Conservation (phyloP, 768 basidiomycete species). For the Leccinum ochraceum region DNA sequence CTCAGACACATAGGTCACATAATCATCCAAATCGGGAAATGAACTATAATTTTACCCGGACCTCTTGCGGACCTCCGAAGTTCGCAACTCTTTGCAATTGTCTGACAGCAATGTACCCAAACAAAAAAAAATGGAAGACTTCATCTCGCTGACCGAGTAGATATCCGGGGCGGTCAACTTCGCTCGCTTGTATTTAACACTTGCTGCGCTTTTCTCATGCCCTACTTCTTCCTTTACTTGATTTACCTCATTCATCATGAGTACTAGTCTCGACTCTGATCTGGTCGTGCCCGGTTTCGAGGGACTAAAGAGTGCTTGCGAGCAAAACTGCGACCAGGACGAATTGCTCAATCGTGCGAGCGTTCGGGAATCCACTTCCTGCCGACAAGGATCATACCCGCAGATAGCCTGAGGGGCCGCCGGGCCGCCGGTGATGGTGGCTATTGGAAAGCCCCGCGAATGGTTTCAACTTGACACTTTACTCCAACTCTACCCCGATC, state of each 20-base stretch:
- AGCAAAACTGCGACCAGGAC: background rate
- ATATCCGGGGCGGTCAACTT: background rate
- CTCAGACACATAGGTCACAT: background rate
- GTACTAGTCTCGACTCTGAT: background rate
- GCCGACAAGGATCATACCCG: background rate
- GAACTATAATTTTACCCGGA: background rate
- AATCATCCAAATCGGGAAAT: background rate
- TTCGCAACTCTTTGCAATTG: background rate
- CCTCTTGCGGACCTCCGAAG: background rate
- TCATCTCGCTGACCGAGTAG: background rate
- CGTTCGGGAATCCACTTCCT: background rate
- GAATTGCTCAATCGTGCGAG: background rate
- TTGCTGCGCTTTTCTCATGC: background rate
- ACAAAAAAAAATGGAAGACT: background rate
- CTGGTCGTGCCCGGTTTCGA: background rate
- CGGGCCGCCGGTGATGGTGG: too few species aligned
- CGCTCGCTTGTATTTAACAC: background rate
- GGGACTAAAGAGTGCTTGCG: background rate
- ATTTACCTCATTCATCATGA: background rate
- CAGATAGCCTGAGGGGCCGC: background rate
- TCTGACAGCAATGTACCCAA: too few species aligned
- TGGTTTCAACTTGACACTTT: too few species aligned
- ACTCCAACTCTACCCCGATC: too few species aligned
- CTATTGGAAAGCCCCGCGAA: too few species aligned
- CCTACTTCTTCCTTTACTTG: background rate